These are phyloP conservation scores for Sporothrix inflata DNA, from an alignment of 2,329 filamentous ascomycete species.

Conservation along the genomic window DNA sequence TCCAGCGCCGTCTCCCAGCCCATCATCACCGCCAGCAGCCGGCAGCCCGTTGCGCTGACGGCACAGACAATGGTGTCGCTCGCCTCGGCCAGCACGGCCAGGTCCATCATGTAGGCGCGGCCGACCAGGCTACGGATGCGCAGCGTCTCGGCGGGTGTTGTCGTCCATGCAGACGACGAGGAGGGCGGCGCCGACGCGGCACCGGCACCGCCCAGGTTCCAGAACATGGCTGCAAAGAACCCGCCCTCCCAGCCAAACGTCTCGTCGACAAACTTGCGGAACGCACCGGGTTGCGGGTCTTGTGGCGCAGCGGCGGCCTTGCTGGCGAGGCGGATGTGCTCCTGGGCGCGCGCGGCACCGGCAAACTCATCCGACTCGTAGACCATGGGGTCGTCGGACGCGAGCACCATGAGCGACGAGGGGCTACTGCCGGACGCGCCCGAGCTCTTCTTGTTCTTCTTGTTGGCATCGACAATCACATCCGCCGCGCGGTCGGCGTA, in stretches of 20 bases:
- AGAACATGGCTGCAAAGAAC: conserved; percentile 82
- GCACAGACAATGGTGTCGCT: conserved; percentile 76
- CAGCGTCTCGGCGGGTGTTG: conserved; percentile 56
- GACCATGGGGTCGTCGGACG: conserved; percentile 80
- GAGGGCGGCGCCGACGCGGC: conserved; percentile 39
- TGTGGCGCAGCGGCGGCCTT: conserved; percentile 50
- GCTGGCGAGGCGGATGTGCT: conserved; percentile 74
- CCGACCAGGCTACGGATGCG: conserved; percentile 73
- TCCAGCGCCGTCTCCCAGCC: conserved; percentile 74
- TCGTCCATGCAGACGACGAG: not conserved
- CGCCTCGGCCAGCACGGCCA: conserved; percentile 70
- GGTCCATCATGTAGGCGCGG: conserved; percentile 79
- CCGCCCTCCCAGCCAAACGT: conserved; percentile 86
- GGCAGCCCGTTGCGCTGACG: conserved; percentile 72
- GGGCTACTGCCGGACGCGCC: not conserved
- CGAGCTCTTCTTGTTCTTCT: not conserved
- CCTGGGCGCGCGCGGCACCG: conserved; percentile 64
- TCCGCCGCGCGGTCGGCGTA: conserved; percentile 65
- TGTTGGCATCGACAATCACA: conserved; percentile 51
- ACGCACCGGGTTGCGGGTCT: conserved; percentile 41
- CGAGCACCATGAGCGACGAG: conserved; percentile 62
- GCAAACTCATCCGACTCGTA: conserved; percentile 67
- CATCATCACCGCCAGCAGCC: conserved; percentile 81
- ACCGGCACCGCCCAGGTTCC: conserved; percentile 66
- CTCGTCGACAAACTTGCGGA: conserved; percentile 72